These are phyloP conservation scores for Voacanga thouarsii DNA, from an alignment of 257 asterid genomes.

Conservation along the genomic window DNA sequence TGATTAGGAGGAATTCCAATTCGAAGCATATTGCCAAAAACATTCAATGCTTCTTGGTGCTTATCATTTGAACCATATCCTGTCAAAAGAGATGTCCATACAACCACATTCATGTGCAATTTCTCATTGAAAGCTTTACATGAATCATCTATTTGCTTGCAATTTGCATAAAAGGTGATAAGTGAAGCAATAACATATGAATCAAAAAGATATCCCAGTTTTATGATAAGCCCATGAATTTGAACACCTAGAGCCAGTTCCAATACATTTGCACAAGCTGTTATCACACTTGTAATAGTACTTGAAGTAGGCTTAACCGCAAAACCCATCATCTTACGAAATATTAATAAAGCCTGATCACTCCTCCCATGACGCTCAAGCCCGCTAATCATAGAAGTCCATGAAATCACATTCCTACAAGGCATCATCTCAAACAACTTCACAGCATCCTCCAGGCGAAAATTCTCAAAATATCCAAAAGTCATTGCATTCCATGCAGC, in stretches of 20 bases:
- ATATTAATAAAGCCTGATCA: slow-evolving; percentile 52
- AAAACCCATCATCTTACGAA: slow-evolving; percentile 47
- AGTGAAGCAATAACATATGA: slow-evolving; percentile 55
- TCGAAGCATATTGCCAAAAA: slow-evolving; percentile 55
- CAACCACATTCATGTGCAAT: slow-evolving; percentile 57
- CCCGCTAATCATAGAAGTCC: slow-evolving; percentile 83
- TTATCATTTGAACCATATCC: slow-evolving; percentile 55
- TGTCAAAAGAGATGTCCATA: slow-evolving; percentile 89
- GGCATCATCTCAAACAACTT: slow-evolving; percentile 60
- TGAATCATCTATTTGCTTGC: slow-evolving; percentile 48
- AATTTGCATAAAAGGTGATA: slow-evolving; percentile 68
- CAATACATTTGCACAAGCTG: slow-evolving; percentile 57
- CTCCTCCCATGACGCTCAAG: slow-evolving; percentile 68
- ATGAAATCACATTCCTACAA: slow-evolving; percentile 58
- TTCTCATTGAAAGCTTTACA: slow-evolving; percentile 50
- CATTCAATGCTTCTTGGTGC: slow-evolving; percentile 55
- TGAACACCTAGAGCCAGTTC: slow-evolving; percentile 48
- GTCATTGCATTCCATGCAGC: slow-evolving; percentile 83
- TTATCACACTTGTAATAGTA: slow-evolving; percentile 57
- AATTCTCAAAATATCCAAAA: slow-evolving; percentile 64
- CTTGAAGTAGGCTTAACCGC: slow-evolving; percentile 57
- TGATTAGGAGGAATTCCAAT: slow-evolving; percentile 69
- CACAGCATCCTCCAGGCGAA: slow-evolving; percentile 52
- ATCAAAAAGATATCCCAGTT: slow-evolving; percentile 56
- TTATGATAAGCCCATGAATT: slow-evolving; percentile 52